These are phyloP conservation scores for Sugiyamaella sp. DNA, from an alignment of 1,139 yeast species.

Conservation along the genomic window DNA sequence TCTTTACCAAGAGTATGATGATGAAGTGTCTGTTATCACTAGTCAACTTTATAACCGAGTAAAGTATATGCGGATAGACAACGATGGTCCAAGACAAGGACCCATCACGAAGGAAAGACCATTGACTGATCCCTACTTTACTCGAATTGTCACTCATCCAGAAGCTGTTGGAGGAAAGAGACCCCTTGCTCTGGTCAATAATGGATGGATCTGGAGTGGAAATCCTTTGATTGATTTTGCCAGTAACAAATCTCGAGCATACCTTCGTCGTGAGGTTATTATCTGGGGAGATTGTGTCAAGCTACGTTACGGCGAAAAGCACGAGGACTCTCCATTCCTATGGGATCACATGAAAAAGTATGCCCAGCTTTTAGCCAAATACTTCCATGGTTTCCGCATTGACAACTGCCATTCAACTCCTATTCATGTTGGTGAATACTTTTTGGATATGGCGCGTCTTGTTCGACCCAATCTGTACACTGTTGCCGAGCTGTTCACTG, in stretches of 20 bases:
- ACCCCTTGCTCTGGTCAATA: constrained; percentile 72
- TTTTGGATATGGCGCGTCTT: constrained; percentile 84
- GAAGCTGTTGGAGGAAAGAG: constrained; percentile 48
- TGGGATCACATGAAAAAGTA: constrained; percentile 90
- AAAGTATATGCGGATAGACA: constrained; percentile 73
- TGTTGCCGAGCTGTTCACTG: constrained; percentile 92
- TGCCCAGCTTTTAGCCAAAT: constrained; percentile 69
- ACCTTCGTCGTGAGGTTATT: constrained; percentile 87
- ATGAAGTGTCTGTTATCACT: constrained; percentile 64
- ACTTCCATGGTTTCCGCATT: constrained; percentile 86
- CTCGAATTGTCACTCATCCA: constrained; percentile 53
- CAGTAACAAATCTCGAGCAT: constrained; percentile 73
- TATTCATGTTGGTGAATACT: constrained; percentile 85
- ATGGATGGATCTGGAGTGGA: constrained; percentile 99
- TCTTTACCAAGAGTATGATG: constrained; percentile 74
- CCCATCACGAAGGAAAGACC: constrained; percentile 58
- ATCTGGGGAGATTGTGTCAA: constrained; percentile 99
- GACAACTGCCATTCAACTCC: constrained; percentile 98
- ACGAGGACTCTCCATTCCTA: constrained; percentile 81
- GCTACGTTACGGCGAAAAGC: constrained; percentile 75
- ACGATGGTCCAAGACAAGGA: constrained; percentile 79
- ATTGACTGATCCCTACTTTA: constrained; percentile 83
- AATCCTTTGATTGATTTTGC: constrained; percentile 94
- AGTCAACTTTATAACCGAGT: constrained; percentile 75
- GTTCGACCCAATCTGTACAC: constrained; percentile 86